Conservation (phyloP, 192 early-diverging fungal species). For the Umbelopsis sp. region DNA sequence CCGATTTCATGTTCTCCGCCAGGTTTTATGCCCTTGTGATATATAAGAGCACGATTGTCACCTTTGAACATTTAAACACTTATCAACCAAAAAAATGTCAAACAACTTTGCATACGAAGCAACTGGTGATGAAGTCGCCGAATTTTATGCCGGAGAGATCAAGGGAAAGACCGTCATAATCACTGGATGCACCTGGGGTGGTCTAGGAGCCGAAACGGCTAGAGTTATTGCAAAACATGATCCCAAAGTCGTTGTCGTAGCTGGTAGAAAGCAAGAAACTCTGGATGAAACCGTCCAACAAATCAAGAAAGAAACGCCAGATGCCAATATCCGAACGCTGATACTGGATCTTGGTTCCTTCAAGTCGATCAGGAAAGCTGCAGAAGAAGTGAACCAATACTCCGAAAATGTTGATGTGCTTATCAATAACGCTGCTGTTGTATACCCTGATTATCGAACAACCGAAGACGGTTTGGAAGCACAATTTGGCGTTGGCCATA, state of each 20-base stretch:
- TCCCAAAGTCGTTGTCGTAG: slow-evolving; percentile 25
- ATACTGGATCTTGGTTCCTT: neutral
- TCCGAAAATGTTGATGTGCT: slow-evolving; percentile 25
- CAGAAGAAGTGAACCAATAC: slow-evolving; percentile 11
- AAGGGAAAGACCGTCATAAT: neutral
- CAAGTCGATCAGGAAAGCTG: slow-evolving; percentile 23
- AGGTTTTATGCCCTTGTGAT: no score
- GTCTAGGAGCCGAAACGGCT: slow-evolving; percentile 8
- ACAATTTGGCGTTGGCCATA: slow-evolving; percentile 32
- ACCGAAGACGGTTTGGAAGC: slow-evolving; percentile 48
- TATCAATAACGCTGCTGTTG: slow-evolving; percentile 39
- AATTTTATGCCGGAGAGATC: no score
- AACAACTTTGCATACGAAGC: no score
- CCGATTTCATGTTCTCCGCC: no score
- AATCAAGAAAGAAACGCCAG: neutral
- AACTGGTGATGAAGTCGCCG: no score
- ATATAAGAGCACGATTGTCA: no score
- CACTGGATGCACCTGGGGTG: neutral
- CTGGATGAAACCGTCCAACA: slow-evolving; percentile 12
- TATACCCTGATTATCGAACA: slow-evolving; percentile 23
- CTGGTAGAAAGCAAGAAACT: slow-evolving; percentile 19
- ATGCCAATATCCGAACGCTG: no score
- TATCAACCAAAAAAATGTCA: no score
- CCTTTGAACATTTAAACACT: no score
- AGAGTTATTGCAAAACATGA: slow-evolving; percentile 19